These are phyloP conservation scores for Ascosphaera aggregata DNA, from an alignment of 2,329 filamentous ascomycete species.

Conservation along the genomic window DNA sequence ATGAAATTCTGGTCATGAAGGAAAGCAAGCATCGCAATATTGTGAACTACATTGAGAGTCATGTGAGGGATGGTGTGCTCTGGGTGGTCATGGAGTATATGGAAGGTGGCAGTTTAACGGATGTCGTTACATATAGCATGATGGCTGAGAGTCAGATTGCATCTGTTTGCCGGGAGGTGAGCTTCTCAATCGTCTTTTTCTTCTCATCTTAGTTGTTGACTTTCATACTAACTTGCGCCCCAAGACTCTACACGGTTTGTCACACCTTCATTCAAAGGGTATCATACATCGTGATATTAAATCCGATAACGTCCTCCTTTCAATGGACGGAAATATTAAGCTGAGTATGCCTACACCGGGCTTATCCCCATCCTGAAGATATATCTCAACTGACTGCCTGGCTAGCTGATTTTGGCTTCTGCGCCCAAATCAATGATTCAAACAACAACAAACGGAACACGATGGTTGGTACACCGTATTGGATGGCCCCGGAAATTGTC, in stretches of 20 bases:
- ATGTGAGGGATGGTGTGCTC: constrained; percentile 84
- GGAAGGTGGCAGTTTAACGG: constrained; percentile 92
- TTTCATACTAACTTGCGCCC: constrained; percentile 8
- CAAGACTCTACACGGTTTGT: constrained; percentile 83
- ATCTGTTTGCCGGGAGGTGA: constrained; percentile 86
- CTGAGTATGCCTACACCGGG: constrained; percentile 46
- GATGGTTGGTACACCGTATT: constrained; percentile 98
- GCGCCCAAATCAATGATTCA: constrained; percentile 89
- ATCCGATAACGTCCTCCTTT: constrained; percentile 89
- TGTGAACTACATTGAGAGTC: constrained; percentile 95
- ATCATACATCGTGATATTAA: constrained; percentile 99
- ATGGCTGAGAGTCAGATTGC: constrained; percentile 96
- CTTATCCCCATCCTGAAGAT: constrained; percentile 1
- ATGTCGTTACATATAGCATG: constrained; percentile 96
- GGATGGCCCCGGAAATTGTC: constrained; percentile 99
- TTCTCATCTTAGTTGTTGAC: not conserved
- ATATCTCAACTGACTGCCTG: constrained; percentile 10
- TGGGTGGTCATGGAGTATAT: constrained; percentile 99
- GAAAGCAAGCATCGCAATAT: constrained; percentile 96
- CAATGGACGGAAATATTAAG: constrained; percentile 88
- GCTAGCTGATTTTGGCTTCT: constrained; percentile 96
- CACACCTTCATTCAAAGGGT: constrained; percentile 84
- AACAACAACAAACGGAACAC: constrained; percentile 64
- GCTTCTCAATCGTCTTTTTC: constrained; percentile 10
- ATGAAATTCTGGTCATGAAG: constrained; percentile 99